Evolutionary conservation across 148 eudicot species (phyloP).

Genomic region (Heliosperma pusillum): DNA sequence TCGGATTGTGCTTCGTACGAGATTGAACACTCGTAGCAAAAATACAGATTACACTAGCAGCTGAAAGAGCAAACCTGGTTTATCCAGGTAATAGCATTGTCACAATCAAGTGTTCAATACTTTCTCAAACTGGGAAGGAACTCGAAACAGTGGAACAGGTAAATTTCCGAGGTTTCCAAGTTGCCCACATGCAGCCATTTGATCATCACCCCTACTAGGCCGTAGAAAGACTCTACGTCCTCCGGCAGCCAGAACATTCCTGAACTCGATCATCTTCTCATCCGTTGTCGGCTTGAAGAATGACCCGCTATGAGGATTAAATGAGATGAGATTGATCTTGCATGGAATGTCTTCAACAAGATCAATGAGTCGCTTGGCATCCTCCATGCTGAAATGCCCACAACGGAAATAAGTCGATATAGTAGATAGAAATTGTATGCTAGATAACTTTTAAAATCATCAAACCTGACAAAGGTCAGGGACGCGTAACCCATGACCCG

Average conservation of each 20-base stretch:
- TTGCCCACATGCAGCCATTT: slow-evolving; percentile 99
- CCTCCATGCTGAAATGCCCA: slow-evolving; percentile 63
- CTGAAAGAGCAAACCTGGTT: too few species aligned
- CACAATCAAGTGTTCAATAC: slow-evolving; percentile 19
- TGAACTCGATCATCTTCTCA: slow-evolving; percentile 77
- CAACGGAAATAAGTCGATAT: slow-evolving; percentile 1
- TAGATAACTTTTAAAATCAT: not conserved
- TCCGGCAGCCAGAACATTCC: slow-evolving; percentile 68
- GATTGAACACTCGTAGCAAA: too few species aligned
- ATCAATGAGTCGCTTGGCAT: slow-evolving; percentile 76
- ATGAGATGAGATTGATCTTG: slow-evolving; percentile 93
- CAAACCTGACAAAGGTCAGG: not conserved
- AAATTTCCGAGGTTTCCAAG: slow-evolving; percentile 79
- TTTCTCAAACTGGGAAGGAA: slow-evolving; percentile 45
- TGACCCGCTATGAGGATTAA: slow-evolving; percentile 86
- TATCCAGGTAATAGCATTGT: not conserved
- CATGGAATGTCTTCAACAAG: slow-evolving; percentile 93
- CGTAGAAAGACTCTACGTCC: slow-evolving; percentile 72
- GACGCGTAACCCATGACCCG: not conserved
- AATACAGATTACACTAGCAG: too few species aligned
- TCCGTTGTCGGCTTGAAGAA: slow-evolving; percentile 68
- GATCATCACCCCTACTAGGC: slow-evolving; percentile 88
- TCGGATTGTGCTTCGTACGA: too few species aligned
- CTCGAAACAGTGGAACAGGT: slow-evolving; percentile 72
- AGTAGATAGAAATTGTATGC: not conserved